These are phyloP conservation scores for Medicago ruthenica DNA, from an alignment of 306 rosid genomes.

Conservation along the genomic window DNA sequence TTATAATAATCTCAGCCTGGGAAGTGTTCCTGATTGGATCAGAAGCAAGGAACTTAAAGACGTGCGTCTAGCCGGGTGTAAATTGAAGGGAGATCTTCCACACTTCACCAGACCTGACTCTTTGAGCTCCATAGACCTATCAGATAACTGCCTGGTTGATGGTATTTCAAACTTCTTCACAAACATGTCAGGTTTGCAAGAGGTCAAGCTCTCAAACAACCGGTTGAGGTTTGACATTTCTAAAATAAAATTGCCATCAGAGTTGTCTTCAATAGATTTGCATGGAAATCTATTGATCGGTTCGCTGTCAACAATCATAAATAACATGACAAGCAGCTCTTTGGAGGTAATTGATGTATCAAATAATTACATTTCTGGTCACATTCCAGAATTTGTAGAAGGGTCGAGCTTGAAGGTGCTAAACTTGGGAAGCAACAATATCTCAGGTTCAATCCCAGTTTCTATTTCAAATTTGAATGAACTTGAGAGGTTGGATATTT, in stretches of 20 bases:
- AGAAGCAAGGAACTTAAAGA: constrained; percentile 71
- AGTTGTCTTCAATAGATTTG: constrained; percentile 64
- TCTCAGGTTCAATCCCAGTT: constrained; percentile 69
- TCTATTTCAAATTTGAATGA: constrained; percentile 72
- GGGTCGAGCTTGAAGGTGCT: constrained; percentile 72
- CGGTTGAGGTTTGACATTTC: constrained; percentile 73
- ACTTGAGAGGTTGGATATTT: constrained; percentile 70
- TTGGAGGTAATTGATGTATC: constrained; percentile 86
- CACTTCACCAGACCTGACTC: constrained; percentile 63
- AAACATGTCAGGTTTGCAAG: constrained; percentile 76
- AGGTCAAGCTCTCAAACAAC: constrained; percentile 80
- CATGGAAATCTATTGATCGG: constrained; percentile 76
- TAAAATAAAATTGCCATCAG: constrained; percentile 57
- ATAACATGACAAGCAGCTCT: constrained; percentile 59
- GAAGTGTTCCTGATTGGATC: constrained; percentile 85
- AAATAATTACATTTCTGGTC: constrained; percentile 73
- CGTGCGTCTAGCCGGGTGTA: constrained; percentile 84
- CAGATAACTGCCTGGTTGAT: constrained; percentile 67
- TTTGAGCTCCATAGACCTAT: constrained; percentile 81
- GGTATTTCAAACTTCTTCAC: constrained; percentile 68
- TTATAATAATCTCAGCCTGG: constrained; percentile 77
- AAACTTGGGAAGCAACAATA: constrained; percentile 72
- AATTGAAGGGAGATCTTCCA: constrained; percentile 75
- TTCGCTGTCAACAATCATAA: constrained; percentile 67
- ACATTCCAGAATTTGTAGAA: constrained; percentile 64